A percentile compares a stretch with the other conserved stretches of the same genome.
Evolutionary conservation across 2,329 filamentous ascomycete genomes (phyloP).

Genomic region (Aspergillus sp.): DNA sequence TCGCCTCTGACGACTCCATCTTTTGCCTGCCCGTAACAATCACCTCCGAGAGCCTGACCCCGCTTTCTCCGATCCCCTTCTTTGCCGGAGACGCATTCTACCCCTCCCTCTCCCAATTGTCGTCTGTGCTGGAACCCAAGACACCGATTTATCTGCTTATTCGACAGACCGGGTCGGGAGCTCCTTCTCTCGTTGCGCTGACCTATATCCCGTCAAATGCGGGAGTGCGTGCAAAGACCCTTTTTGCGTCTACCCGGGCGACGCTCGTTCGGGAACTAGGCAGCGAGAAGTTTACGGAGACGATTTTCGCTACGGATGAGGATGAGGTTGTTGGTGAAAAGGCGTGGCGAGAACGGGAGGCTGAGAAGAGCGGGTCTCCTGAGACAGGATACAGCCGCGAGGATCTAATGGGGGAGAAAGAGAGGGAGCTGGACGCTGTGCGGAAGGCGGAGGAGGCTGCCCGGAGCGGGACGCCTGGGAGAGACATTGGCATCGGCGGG

Average conservation of each 20-base stretch:
- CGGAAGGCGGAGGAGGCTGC: constrained; percentile 61
- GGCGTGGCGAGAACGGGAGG: constrained; percentile 56
- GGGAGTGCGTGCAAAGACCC: constrained; percentile 64
- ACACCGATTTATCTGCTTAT: constrained; percentile 62
- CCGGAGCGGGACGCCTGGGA: constrained; percentile 51
- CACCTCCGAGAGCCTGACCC: constrained; percentile 43
- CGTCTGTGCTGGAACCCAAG: constrained; percentile 54
- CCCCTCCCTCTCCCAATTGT: constrained; percentile 50
- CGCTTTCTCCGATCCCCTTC: constrained; percentile 41
- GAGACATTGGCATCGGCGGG: constrained; percentile 49
- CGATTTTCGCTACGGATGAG: constrained; percentile 59
- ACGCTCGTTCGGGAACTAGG: constrained; percentile 62
- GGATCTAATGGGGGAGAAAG: constrained; percentile 62
- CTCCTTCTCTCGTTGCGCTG: constrained; percentile 49
- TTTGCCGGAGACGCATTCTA: constrained; percentile 47
- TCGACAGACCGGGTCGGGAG: constrained; percentile 44
- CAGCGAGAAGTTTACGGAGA: constrained; percentile 59
- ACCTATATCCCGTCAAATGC: constrained; percentile 65
- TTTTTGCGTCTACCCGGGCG: constrained; percentile 64
- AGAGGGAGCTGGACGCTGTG: constrained; percentile 57
- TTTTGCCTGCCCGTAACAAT: constrained; percentile 51
- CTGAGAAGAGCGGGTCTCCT: constrained; percentile 35
- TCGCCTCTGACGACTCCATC: constrained; percentile 40
- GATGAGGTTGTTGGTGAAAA: constrained; percentile 56
- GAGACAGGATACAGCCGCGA: constrained; percentile 34